Evolutionary conservation across 495 filamentous ascomycete genomes (phyloP).

Genomic region (Aspergillus asperescens): DNA sequence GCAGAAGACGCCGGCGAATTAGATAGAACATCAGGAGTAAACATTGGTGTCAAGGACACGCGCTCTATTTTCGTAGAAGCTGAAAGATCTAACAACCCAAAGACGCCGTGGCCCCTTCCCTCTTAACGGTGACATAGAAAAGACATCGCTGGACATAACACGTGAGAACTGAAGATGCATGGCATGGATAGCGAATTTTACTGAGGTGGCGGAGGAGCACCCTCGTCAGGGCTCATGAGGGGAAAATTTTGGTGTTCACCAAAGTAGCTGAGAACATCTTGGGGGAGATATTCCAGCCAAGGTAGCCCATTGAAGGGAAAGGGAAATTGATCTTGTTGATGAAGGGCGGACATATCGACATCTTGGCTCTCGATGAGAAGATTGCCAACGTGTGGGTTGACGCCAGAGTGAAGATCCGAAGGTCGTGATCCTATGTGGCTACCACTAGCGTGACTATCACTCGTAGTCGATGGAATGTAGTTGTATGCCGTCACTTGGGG

Average conservation of each 20-base stretch:
- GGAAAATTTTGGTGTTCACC: slow-evolving; percentile 39
- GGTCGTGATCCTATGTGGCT: slow-evolving; percentile 33
- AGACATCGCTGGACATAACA: slow-evolving; percentile 20
- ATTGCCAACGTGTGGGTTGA: slow-evolving; percentile 39
- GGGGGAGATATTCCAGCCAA: slow-evolving; percentile 65
- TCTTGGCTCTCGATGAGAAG: slow-evolving; percentile 70
- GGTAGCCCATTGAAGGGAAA: slow-evolving; percentile 49
- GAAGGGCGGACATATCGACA: slow-evolving; percentile 53
- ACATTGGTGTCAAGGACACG: background rate
- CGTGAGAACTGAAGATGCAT: slow-evolving; percentile 16
- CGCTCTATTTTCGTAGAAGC: slow-evolving; percentile 11
- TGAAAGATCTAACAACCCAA: slow-evolving; percentile 6
- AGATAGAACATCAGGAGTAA: background rate
- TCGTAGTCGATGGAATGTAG: slow-evolving; percentile 28
- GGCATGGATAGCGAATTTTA: slow-evolving; percentile 16
- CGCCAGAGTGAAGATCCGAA: slow-evolving; percentile 31
- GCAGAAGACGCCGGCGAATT: background rate
- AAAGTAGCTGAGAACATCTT: slow-evolving; percentile 55
- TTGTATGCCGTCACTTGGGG: slow-evolving; percentile 19
- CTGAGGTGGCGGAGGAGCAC: slow-evolving; percentile 22
- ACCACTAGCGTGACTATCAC: slow-evolving; percentile 35
- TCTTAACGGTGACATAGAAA: slow-evolving; percentile 10
- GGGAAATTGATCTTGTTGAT: slow-evolving; percentile 39
- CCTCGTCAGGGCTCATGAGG: slow-evolving; percentile 33
- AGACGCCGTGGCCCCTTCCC: slow-evolving; percentile 11